A percentile compares a stretch with the other conserved stretches of the same genome.
phyloP scores from a whole-genome alignment of 2,329 filamentous ascomycete genomes.

The Calonectria honghensis region DNA sequence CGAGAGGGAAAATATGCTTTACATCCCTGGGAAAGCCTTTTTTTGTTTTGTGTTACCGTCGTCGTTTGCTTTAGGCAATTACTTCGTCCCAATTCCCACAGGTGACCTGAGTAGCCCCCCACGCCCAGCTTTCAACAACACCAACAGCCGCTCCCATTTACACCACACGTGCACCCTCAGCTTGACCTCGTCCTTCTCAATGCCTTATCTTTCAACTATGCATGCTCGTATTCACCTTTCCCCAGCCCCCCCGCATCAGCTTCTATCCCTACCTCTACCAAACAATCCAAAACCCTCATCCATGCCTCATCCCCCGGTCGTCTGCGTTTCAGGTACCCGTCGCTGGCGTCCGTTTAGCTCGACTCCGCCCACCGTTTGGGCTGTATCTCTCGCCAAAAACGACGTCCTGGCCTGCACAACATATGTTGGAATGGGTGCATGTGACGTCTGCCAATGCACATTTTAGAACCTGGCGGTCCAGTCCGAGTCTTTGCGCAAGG shows the following conservation, averaged over 20 bases:
- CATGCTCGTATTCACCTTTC: slow-evolving; percentile 31
- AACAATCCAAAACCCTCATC: slow-evolving; percentile 26
- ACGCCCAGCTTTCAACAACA: slow-evolving; percentile 10
- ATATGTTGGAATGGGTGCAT: background rate
- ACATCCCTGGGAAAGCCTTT: slow-evolving; percentile 1
- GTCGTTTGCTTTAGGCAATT: slow-evolving; percentile 11
- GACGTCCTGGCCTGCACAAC: slow-evolving; percentile 1
- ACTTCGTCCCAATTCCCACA: background rate
- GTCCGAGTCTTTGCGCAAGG: slow-evolving; percentile 1
- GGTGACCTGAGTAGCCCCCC: background rate
- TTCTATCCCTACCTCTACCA: slow-evolving; percentile 27
- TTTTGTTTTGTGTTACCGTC: background rate
- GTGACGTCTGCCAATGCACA: background rate
- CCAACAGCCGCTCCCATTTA: background rate
- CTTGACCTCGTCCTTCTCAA: slow-evolving; percentile 2
- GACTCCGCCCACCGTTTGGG: slow-evolving; percentile 30
- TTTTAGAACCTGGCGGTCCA: slow-evolving; percentile 2
- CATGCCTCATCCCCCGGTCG: slow-evolving; percentile 28
- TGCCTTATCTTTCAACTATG: background rate
- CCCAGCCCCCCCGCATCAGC: slow-evolving; percentile 27
- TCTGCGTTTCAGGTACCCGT: slow-evolving; percentile 48
- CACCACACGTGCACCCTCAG: background rate
- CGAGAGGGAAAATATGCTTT: background rate
- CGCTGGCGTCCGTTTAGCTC: slow-evolving; percentile 36
- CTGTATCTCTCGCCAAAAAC: slow-evolving; percentile 13